Conservation (phyloP, 2,329 filamentous ascomycete species). For the Arthroderma sp. region DNA sequence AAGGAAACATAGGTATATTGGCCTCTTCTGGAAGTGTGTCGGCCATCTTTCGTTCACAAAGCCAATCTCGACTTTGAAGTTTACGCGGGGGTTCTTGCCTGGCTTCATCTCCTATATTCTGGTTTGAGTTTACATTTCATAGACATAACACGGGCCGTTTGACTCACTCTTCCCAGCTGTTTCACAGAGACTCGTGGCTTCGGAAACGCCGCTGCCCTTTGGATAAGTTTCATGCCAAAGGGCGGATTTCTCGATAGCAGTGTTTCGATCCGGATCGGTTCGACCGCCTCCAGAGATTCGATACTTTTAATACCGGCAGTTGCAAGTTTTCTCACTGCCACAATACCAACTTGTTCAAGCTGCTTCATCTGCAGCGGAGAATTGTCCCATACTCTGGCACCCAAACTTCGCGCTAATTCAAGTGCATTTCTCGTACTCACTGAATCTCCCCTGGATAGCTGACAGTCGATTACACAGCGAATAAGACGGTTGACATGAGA, state of each 20-base stretch:
- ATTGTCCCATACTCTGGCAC: conserved; percentile 69
- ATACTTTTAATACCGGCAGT: conserved; percentile 59
- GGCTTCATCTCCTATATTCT: conserved; percentile 19
- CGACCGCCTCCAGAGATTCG: conserved; percentile 52
- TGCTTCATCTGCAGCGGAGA: conserved; percentile 71
- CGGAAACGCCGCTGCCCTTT: conserved; percentile 58
- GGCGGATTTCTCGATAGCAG: conserved; percentile 68
- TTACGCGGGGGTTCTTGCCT: conserved; percentile 40
- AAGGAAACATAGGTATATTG: conserved; percentile 59
- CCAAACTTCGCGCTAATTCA: conserved; percentile 63
- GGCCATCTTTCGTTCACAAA: conserved; percentile 55
- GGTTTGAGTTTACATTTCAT: too few relatives aligned
- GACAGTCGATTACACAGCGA: conserved; percentile 65
- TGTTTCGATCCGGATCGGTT: conserved; percentile 62
- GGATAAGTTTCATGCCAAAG: conserved; percentile 59
- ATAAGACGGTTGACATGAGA: conserved; percentile 56
- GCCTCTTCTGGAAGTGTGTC: conserved; percentile 49
- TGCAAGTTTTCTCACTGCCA: conserved; percentile 60
- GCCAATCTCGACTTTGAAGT: conserved; percentile 53
- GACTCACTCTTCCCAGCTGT: conserved; percentile 33
- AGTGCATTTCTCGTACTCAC: conserved; percentile 55
- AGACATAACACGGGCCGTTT: too few relatives aligned
- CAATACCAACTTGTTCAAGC: conserved; percentile 63
- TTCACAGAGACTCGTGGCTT: conserved; percentile 45
- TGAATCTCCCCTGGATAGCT: conserved; percentile 50